Base-by-base conservation (phyloP, 2,329 filamentous ascomycete species). In the Kalmusia sp. region DNA sequence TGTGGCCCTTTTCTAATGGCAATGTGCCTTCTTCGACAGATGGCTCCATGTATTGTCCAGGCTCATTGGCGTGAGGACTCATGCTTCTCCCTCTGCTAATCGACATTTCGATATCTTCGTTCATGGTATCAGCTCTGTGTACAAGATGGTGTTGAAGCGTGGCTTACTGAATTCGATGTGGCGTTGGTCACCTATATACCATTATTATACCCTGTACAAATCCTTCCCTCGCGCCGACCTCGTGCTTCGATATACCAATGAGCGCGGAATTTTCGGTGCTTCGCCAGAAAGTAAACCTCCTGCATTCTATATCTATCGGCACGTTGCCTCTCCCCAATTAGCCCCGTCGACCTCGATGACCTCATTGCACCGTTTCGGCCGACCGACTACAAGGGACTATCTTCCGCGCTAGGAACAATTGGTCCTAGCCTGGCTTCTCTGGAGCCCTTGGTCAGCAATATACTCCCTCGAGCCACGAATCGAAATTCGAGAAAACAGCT, bases 181-280 rank as follows among this genome's bases (percentile, higher is more conserved):
- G 14, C 30, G 4, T 14, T 25, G 30, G 43, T 46, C 30, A 46
- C 35, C 28, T 46, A 44, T 46, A 35, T 46, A 46, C 19, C 43
- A 46, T 46, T n/a, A 4, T 9, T 5, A 15, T 8, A 12, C 11
- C 43, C 19, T 21, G n/a, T 12, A 33, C 8, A 2, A n/a, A 24
- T 14, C 33, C 22, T 22, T 28, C 40, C 40, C 28, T 33, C 27
- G 1, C 22, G 11, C 7, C 28, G 40, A 33, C 24, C 28, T 24
- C 27, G 40, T 17, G 27, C 9, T 21, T 28, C 11, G 6, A 14
- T n/a, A 35, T 37, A 17, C 21, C 24, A 6, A 30, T 17, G n/a
- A 24, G 27, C 11, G 19, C 35, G 35, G 35, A 38, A 2, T 38
- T 38, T 24, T 38, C 19, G 35, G 35, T 38, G 15, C 35, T 38